Conservation (phyloP, 352 stramenopile genomes). For the Phytophthora ramorum region DNA sequence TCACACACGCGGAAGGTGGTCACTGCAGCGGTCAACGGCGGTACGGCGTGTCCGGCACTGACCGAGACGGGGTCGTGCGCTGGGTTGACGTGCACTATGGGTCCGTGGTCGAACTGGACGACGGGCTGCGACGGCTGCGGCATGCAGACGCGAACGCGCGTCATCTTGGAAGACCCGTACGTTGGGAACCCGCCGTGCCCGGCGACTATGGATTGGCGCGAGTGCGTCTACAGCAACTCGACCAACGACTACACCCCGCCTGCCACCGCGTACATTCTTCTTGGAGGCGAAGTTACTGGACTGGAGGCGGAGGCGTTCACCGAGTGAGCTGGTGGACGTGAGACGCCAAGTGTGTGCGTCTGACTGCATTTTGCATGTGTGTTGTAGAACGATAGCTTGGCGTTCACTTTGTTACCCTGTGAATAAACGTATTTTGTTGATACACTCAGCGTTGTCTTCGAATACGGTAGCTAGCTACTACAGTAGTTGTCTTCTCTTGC, state of each 20-base stretch:
- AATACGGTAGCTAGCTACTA: too few relatives aligned
- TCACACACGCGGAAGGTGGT: conserved; percentile 48
- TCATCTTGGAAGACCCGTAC: conserved; percentile 47
- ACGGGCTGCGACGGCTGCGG: conserved; percentile 52
- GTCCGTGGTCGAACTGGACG: conserved; percentile 57
- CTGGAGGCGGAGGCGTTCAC: conserved; percentile 29
- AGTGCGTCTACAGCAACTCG: conserved; percentile 52
- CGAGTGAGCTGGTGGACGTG: neutral
- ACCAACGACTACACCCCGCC: conserved; percentile 31
- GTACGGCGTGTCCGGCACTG: conserved; percentile 44
- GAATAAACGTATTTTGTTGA: conserved; percentile 2
- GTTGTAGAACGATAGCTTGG: neutral
- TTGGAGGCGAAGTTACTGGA: conserved; percentile 4
- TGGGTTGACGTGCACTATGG: conserved; percentile 57
- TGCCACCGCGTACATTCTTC: conserved; percentile 14
- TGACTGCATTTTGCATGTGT: neutral
- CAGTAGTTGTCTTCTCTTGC: too few relatives aligned
- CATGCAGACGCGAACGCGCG: conserved; percentile 46
- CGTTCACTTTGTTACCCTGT: neutral
- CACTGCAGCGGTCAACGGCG: conserved; percentile 42
- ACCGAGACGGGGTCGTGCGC: conserved; percentile 44
- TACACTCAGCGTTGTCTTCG: neutral
- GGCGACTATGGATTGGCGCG: conserved; percentile 25
- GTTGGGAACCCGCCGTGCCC: conserved; percentile 36
- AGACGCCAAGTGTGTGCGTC: conserved; percentile 5